Conservation (phyloP, 768 basidiomycete genomes). For the Daedaleopsis nitida region DNA sequence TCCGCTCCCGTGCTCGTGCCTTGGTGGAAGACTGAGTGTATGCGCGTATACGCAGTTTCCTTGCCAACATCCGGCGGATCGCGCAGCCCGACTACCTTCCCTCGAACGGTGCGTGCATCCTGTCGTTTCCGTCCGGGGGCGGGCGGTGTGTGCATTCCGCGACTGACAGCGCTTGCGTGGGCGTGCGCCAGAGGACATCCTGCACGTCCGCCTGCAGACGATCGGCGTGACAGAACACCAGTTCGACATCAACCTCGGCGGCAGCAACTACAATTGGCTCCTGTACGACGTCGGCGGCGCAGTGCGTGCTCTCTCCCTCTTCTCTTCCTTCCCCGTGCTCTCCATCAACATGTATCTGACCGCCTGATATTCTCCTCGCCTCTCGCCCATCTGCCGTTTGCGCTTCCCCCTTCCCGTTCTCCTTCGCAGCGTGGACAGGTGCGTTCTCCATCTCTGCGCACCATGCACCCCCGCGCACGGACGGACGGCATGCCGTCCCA, state of each 20-base stretch:
- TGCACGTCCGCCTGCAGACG: slow-evolving; percentile 80
- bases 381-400: background rate
- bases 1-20: slow-evolving; percentile 1
- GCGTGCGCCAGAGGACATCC: slow-evolving; percentile 70
- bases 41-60: slow-evolving; percentile 58
- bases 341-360: too few species aligned
- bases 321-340: background rate
- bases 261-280: slow-evolving; percentile 70
- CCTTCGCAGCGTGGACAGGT: slow-evolving; percentile 59
- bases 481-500: slow-evolving; percentile 1
- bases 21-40: background rate
- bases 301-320: slow-evolving; percentile 43
- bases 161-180: background rate
- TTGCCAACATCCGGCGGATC: slow-evolving; percentile 66
- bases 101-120: slow-evolving; percentile 52
- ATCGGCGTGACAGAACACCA: slow-evolving; percentile 78
- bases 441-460: slow-evolving; percentile 25
- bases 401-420: background rate
- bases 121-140: background rate
- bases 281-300: slow-evolving; percentile 86
- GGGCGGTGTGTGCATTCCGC: too few species aligned
- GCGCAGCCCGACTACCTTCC: slow-evolving; percentile 71
- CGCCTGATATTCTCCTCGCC: background rate
- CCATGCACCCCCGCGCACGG: slow-evolving; percentile 1
- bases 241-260: slow-evolving; percentile 66